Percentiles rank a stretch among this genome's conserved stretches.
Conservation (phyloP, 345 rosid genomes). For the Gynandropsis gynandra region DNA sequence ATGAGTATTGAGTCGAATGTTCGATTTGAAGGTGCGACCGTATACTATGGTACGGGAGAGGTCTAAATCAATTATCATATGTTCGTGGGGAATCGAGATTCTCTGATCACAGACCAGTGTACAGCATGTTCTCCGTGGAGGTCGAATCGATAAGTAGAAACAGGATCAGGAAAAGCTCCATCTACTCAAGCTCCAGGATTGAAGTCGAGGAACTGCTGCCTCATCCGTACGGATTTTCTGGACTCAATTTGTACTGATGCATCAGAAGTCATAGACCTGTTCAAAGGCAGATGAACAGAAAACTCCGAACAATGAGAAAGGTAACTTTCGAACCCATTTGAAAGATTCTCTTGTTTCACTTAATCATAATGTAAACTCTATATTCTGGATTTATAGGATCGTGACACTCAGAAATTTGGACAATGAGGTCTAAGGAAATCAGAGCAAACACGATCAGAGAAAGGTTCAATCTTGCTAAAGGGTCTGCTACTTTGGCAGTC, state of each 20-base stretch:
- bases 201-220: slow-evolving; percentile 89
- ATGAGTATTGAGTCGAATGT: slow-evolving; percentile 16
- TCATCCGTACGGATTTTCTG: slow-evolving; percentile 44
- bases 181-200: slow-evolving; percentile 68
- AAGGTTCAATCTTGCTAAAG: no score
- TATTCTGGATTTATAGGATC: no score
- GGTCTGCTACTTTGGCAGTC: no score
- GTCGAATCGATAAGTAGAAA: slow-evolving; percentile 60
- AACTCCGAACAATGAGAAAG: no score
- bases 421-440: no score
- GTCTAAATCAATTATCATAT: slow-evolving; percentile 71
- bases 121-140: slow-evolving; percentile 72
- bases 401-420: no score
- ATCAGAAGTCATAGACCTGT: no score
- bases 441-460: no score
- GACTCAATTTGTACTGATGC: slow-evolving; percentile 42
- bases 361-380: no score
- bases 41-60: slow-evolving; percentile 90
- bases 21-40: slow-evolving; percentile 86
- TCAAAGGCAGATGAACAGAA: no score
- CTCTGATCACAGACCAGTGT: slow-evolving; percentile 97
- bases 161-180: slow-evolving; percentile 61
- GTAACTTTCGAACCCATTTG: no score
- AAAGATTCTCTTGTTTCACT: no score
- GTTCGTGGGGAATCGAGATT: slow-evolving; percentile 96